Base-by-base conservation (phyloP, 2,329 filamentous ascomycete genomes). In the Emergomyces orientalis region DNA sequence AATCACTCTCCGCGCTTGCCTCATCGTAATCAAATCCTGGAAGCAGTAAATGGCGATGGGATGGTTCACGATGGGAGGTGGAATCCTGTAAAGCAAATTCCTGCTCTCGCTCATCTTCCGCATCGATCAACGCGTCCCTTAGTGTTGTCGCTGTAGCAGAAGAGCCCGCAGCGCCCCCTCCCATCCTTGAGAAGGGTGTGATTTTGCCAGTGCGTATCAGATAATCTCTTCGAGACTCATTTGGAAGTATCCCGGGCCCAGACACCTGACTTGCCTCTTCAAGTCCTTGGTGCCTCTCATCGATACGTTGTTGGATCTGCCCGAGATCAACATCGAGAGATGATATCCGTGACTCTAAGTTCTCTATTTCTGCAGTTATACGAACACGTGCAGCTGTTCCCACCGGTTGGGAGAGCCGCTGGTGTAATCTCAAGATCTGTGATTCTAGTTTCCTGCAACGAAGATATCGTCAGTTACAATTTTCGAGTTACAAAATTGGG, bases 151-250 rank as follows among this genome's bases (percentile, higher is more conserved):
- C 81, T 25, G 41, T 32, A 14, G 22, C 25, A 17, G 22, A 13
- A 30, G 58, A 61, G 19, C 60, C 47, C 22, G 30, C 57, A 34
- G 25, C 56, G 1, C 86, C 81, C 17, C 84, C 82, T 32, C 86
- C 86, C 69, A 96, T 84, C 66, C 88, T 89, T 8, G 91, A 89
- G 71, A 99, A 99, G 0, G 94, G 94, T 0, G 94, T 99, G 68
- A 99, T 97, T 77, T 97, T 97, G 65, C 94, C 94, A 0, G 93
- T 99, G 34, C 94, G 86, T 58, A 99, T 94, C 56, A 99, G 83
- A 72, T 89, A 99, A 56, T 96, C 92, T 59, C 92, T 85, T 65
- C 90, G 86, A 30, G 84, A 91, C 77, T 97, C 94, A 64, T 89
- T 89, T 1, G 89, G 86, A 63, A 93, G 76, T 61, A 84, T 85